Evolutionary conservation across 257 asterid genomes (phyloP).

Genomic region (Galeopsis tetrahit): DNA sequence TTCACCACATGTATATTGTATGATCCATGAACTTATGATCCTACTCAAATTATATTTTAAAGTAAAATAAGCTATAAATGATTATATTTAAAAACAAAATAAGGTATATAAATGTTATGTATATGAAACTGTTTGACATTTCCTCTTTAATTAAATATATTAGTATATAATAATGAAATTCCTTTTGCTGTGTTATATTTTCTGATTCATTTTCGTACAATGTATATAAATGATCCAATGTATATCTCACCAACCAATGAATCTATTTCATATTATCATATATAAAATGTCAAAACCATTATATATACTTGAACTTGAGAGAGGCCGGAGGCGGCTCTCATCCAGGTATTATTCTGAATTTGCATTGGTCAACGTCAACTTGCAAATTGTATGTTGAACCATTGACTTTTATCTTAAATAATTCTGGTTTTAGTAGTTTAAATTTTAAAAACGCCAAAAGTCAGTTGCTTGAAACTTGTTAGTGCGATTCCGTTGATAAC

Average conservation of each 20-base stretch:
- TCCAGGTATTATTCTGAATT: not conserved
- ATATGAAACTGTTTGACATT: too few species aligned
- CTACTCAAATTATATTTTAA: too few species aligned
- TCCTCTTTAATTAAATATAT: too few species aligned
- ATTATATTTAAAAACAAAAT: too few species aligned
- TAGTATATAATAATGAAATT: too few species aligned
- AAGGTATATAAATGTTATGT: too few species aligned
- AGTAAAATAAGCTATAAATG: too few species aligned
- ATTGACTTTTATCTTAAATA: constrained; percentile 29
- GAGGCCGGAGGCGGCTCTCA: not conserved
- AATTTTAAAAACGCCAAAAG: not conserved
- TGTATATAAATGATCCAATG: not conserved
- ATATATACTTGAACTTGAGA: not conserved
- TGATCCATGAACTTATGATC: too few species aligned
- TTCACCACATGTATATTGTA: too few species aligned
- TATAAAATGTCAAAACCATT: not conserved
- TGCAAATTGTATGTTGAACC: not conserved
- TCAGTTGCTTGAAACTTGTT: constrained; percentile 14
- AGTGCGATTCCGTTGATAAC: not conserved
- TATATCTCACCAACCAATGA: not conserved
- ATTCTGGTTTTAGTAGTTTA: not conserved
- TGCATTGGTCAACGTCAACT: constrained; percentile 4
- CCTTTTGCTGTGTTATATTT: not conserved
- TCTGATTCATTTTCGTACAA: not conserved
- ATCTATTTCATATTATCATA: not conserved